Conservation (phyloP, 345 rosid species). For the Geranium rotundifolium region DNA sequence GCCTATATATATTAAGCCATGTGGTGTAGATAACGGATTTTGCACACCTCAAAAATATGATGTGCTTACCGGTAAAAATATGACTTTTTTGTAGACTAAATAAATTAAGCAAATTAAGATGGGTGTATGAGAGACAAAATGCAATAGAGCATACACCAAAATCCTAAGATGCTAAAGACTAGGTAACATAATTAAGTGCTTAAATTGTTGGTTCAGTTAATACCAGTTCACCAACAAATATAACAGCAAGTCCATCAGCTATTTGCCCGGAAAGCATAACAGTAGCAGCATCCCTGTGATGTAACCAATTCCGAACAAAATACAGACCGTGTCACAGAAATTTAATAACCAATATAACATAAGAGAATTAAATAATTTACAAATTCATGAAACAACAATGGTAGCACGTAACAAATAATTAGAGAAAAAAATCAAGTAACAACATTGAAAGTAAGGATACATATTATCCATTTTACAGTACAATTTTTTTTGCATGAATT, state of each 20-base stretch:
- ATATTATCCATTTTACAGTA: no score
- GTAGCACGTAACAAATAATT: no score
- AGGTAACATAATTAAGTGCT: neutral
- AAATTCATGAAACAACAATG: neutral
- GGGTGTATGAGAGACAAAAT: no score
- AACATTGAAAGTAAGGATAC: no score
- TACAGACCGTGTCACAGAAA: neutral
- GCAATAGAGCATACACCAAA: no score
- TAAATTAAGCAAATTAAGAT: no score
- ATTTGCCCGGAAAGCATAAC: slow-evolving; percentile 95
- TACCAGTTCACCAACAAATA: slow-evolving; percentile 91
- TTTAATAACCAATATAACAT: neutral
- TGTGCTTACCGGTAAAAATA: neutral
- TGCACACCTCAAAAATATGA: no score
- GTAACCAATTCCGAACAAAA: neutral
- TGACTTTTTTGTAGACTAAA: neutral
- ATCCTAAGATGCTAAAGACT: neutral
- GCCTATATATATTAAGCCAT: neutral
- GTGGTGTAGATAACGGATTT: neutral
- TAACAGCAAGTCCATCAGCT: slow-evolving; percentile 85
- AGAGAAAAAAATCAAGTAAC: no score
- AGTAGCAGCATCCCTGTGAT: slow-evolving; percentile 61
- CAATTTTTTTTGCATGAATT: no score
- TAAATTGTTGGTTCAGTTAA: neutral
- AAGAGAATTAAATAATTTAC: no score